Base-by-base conservation (phyloP, 306 rosid species). In the Acacia confusa region DNA sequence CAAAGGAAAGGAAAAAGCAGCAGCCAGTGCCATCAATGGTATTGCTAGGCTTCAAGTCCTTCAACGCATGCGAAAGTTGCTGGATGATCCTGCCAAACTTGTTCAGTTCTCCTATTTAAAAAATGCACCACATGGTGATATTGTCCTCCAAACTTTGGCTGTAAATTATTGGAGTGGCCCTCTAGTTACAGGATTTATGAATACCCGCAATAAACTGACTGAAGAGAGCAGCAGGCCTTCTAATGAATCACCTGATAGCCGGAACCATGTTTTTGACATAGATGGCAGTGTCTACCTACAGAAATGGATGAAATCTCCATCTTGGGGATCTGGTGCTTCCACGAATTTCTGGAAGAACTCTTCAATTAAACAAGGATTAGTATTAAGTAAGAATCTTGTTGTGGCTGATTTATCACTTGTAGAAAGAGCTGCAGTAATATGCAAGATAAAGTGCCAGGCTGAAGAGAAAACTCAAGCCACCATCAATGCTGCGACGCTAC, bases 381-480 rank as follows among this genome's bases (percentile, higher is more conserved):
- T 92, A 41, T 84, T 95, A 72, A 93, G 97, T 85, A 95, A 95
- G 86, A 90, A 92, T 87, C 91, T 79, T 71, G 94, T 92, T 71
- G 97, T 95, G 67, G 97, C 93, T 67, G 98, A 84, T 87, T 28
- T 55, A 19, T 84, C 97, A 68, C 92, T 90, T 64, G 89, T 85
- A 24, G 97, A 90, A 87, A 89, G 88, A 85, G 98, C 99, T 63
- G 86, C 98, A 78, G 75, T 82, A 88, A 88, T 63, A 61, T 84
- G 97, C 90, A 90, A 76, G 78, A 84, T 82, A 78, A 90, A 86
- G 81, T 80, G 63, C 60, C 89, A 80, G 81, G 89, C 82, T 76
- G 94, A 87, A 40, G 94, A 93, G 86, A 95, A 89, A 84, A 93
- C 98, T 81, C 99, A 90, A 83, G 99, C 99, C 32, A 93, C 98